Evolutionary conservation across 73 alveolate genomes (phyloP).

Genomic region (Diophrys appendiculata): DNA sequence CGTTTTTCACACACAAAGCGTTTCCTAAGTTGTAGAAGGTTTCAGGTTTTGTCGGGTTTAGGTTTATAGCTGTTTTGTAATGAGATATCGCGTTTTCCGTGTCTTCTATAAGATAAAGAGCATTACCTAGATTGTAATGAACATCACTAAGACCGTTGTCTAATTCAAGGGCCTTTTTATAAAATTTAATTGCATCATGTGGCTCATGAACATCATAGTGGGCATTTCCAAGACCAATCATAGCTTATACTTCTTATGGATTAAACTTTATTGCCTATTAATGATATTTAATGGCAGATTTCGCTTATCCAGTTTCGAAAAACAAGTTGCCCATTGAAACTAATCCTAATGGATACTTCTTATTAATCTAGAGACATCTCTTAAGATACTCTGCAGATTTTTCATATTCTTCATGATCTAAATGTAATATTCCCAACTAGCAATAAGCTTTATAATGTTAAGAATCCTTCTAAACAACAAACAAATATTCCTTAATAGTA

Average conservation of each 20-base stretch:
- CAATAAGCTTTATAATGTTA: slow-evolving; percentile 55
- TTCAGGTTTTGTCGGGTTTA: slow-evolving; percentile 69
- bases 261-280: slow-evolving; percentile 48
- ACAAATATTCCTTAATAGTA: slow-evolving; percentile 37
- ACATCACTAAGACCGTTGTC: slow-evolving; percentile 64
- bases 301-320: slow-evolving; percentile 69
- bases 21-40: slow-evolving; percentile 70
- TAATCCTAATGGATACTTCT: slow-evolving; percentile 45
- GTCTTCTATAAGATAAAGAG: slow-evolving; percentile 58
- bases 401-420: slow-evolving; percentile 59
- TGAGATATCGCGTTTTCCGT: slow-evolving; percentile 63
- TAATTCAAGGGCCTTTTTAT: slow-evolving; percentile 50
- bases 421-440: slow-evolving; percentile 52
- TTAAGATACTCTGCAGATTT: slow-evolving; percentile 45
- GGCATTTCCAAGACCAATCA: slow-evolving; percentile 73
- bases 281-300: slow-evolving; percentile 61
- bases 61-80: slow-evolving; percentile 50
- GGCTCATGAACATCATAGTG: slow-evolving; percentile 59
- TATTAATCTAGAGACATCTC: slow-evolving; percentile 43
- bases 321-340: slow-evolving; percentile 69
- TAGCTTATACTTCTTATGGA: slow-evolving; percentile 59
- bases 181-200: slow-evolving; percentile 49
- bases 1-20: slow-evolving; percentile 67
- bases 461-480: slow-evolving; percentile 52
- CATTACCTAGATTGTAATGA: slow-evolving; percentile 72